Conservation (phyloP, 148 eudicot genomes). For the Pouteria glomerata region DNA sequence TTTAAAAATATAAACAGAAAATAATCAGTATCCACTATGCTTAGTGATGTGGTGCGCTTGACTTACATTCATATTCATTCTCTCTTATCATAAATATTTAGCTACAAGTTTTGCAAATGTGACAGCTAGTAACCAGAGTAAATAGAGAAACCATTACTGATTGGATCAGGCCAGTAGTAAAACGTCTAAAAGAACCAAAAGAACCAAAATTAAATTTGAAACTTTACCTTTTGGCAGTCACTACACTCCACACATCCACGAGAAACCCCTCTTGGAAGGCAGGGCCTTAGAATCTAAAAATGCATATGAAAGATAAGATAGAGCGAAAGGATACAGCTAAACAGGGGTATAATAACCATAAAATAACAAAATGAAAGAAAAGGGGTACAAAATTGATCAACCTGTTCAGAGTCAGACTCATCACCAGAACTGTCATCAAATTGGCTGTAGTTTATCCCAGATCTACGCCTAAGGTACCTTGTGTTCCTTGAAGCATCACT, state of each 20-base stretch:
- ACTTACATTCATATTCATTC: too few relatives aligned
- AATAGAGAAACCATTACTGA: conserved; percentile 2
- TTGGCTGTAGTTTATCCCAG: conserved; percentile 45
- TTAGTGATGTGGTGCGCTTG: neutral
- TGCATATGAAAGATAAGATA: conserved; percentile 10
- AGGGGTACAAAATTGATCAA: conserved; percentile 24
- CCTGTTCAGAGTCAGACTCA: conserved; percentile 67
- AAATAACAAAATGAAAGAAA: neutral
- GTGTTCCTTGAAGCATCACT: conserved; percentile 39
- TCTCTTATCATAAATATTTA: too few relatives aligned
- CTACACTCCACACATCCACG: conserved; percentile 80
- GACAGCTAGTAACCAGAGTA: neutral
- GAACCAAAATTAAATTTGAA: conserved; percentile 2
- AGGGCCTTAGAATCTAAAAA: conserved; percentile 46
- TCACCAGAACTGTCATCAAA: conserved; percentile 49
- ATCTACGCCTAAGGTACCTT: conserved; percentile 52
- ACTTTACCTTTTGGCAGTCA: conserved; percentile 80
- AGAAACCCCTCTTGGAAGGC: conserved; percentile 81
- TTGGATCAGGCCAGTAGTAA: neutral
- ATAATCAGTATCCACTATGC: neutral
- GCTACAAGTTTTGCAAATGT: neutral
- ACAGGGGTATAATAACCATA: conserved; percentile 1
- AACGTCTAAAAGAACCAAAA: neutral
- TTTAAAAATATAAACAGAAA: too few relatives aligned
- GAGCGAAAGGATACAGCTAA: neutral